Base-by-base conservation (phyloP, 2,329 filamentous ascomycete genomes). In the Bipolaris bicolor region DNA sequence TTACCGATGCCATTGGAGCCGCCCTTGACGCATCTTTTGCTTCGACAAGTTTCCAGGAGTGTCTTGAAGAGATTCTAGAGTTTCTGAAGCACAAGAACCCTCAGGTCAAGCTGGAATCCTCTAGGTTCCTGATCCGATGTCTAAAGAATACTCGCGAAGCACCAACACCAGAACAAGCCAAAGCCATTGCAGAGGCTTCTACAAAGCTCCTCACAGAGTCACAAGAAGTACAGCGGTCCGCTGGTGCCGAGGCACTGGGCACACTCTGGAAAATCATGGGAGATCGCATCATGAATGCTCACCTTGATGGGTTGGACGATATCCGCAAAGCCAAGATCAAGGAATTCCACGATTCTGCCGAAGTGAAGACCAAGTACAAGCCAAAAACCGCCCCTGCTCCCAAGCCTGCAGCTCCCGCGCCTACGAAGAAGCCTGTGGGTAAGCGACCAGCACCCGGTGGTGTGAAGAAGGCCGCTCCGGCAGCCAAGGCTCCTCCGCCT, bases 251-350 rank as follows among this genome's bases (percentile, higher is more conserved):
- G 76, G 88, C 95, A 33, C 81, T 99, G 3, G 95, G 96, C 62
- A 97, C 93, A 0, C 78, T 99, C 48, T 98, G 97, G 95, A 99
- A 98, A 80, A 98, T 99, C 53, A 91, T 98, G 80, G 94, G 95
- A 40, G 96, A 99, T 77, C 87, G 95, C 55, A 91, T 91, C 50
- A 99, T 99, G 95, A 92, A 90, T 41, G 90, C 91, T 7, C 90
- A 96, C 74, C 80, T 99, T 15, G 94, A 94, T 62, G 92, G 92
- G 3, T 82, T 99, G 2, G 95, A 99, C 72, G 95, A 99, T 22
- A 98, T 98, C 65, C 87, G 93, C 60, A 98, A 97, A 80, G 90
- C 84, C 61, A 99, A 97, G 77, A 90, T 98, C 75, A 97, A 96
- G 79, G 95, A 99, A 75, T 98, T 87, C 75, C 90, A 88, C 58